Evolutionary conservation across 1,284 basidiomycete species (phyloP), one percentile per base, ranked within the genome.

Genomic region (Lentinula novae-zelandiae): DNA sequence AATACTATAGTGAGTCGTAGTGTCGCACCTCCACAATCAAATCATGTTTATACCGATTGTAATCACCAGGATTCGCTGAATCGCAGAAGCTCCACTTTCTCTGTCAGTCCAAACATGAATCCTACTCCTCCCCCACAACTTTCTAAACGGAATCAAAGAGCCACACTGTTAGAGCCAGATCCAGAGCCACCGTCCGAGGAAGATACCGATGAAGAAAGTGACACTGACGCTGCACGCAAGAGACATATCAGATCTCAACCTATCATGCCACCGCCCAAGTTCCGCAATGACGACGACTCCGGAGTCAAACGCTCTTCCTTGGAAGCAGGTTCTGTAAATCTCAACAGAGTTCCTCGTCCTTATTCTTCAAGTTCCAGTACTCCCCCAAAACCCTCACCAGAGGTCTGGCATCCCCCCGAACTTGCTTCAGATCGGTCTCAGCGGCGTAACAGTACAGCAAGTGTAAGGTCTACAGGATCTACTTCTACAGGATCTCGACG

Each of bases 391-490:
- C 20, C 49, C 10, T 13, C 38, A 12, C 53, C 59, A 15, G 52
- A 55, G 31, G 54, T 56, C 39, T 61, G 60, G 60, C 49, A 33
- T 34, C 60, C 60, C 46, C 54, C 60, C 22, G n/a, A 44, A n/a
- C 13, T 54, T 46, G 9, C 39, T 27, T 44, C 31, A 38, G 40
- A 40, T 53, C 50, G 40, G 59, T 59, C 58, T 36, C 65, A 61
- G 20, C 64, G 68, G 50, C 64, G 70, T 2, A 67, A 66, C 44
- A 71, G 71, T 33, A 67, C 65, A 13, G 66, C 69, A 3, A 72
- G 70, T 54, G 66, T 69, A 31, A 62, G 68, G 53, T 71, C 70
- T 22, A 66, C 64, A 17, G 67, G 70, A 33, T 70, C 69, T 50
- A n/a, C 65, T n/a, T 70, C 69, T 44, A 15, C 65, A 39, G 63